A percentile compares a stretch with the other conserved stretches of the same genome.
These are phyloP conservation scores for Picochlorum sp. DNA, from an alignment of 139 green algal genomes.

Conservation along the genomic window DNA sequence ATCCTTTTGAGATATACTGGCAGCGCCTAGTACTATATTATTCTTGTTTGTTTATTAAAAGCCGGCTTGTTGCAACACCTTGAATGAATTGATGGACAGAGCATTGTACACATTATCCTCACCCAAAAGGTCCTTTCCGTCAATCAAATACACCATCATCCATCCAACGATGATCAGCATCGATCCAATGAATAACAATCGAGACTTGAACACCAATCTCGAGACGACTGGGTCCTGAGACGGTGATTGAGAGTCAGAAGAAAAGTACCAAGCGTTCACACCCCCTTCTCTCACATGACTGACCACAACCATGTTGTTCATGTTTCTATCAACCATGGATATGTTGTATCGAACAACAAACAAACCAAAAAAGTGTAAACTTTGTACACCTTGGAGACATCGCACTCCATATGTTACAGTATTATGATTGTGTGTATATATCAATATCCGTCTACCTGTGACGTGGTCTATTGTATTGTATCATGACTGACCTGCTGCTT, in stretches of 20 bases:
- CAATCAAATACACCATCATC: conserved; percentile 48
- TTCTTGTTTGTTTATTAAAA: neutral
- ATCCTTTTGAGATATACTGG: conserved; percentile 75
- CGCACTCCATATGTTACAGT: too few relatives aligned
- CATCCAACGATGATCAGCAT: conserved; percentile 41
- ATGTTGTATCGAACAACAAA: too few relatives aligned
- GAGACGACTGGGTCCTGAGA: conserved; percentile 34
- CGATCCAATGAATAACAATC: conserved; percentile 21
- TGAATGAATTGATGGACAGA: conserved; percentile 4
- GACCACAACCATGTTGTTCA: too few relatives aligned
- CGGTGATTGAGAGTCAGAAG: conserved; percentile 14
- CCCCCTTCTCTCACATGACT: neutral
- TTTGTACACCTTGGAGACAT: too few relatives aligned
- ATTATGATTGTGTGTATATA: too few relatives aligned
- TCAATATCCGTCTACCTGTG: too few relatives aligned
- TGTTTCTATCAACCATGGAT: too few relatives aligned
- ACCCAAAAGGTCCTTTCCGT: conserved; percentile 15
- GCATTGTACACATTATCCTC: conserved; percentile 11
- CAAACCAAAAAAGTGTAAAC: too few relatives aligned
- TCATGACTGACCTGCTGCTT: neutral
- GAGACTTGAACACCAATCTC: conserved; percentile 38
- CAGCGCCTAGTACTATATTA: neutral
- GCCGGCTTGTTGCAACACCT: neutral
- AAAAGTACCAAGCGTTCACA: conserved; percentile 59
- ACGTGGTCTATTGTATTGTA: too few relatives aligned